These are phyloP conservation scores for Microbotryum lychnidis-dioicae DNA, from an alignment of 1,284 basidiomycete species.

Conservation along the genomic window DNA sequence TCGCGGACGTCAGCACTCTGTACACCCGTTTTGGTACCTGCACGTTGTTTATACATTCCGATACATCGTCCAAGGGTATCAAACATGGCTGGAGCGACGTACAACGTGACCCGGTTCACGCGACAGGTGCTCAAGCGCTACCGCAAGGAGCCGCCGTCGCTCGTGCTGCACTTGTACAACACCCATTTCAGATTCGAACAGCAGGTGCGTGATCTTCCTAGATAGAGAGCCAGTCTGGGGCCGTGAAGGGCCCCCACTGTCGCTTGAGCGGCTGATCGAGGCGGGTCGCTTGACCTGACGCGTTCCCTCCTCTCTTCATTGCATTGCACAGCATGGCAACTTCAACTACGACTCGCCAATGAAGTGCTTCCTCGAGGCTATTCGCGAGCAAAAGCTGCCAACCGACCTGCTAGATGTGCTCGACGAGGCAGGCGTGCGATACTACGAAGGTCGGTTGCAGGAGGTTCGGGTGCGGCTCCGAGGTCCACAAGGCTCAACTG, in stretches of 20 bases:
- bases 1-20: no score
- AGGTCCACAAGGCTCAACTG: neutral
- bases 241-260: slow-evolving; percentile 17
- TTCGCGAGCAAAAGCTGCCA: slow-evolving; percentile 36
- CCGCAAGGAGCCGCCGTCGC: slow-evolving; percentile 26
- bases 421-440: slow-evolving; percentile 31
- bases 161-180: slow-evolving; percentile 35
- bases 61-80: neutral
- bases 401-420: slow-evolving; percentile 34
- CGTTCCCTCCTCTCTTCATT: neutral
- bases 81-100: slow-evolving; percentile 14
- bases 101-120: slow-evolving; percentile 30
- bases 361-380: slow-evolving; percentile 34
- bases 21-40: no score
- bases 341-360: slow-evolving; percentile 31
- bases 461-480: no score
- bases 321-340: slow-evolving; percentile 23
- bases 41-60: no score
- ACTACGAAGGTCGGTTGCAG: slow-evolving; percentile 28
- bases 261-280: neutral
- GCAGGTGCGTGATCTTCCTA: slow-evolving; percentile 16
- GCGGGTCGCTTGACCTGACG: neutral
- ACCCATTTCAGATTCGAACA: slow-evolving; percentile 36
- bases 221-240: neutral
- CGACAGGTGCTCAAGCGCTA: slow-evolving; percentile 31